Percentiles rank a stretch among this genome's conserved stretches.
Evolutionary conservation across 83 land plant genomes (phyloP).

Genomic region (Picea mariana): DNA sequence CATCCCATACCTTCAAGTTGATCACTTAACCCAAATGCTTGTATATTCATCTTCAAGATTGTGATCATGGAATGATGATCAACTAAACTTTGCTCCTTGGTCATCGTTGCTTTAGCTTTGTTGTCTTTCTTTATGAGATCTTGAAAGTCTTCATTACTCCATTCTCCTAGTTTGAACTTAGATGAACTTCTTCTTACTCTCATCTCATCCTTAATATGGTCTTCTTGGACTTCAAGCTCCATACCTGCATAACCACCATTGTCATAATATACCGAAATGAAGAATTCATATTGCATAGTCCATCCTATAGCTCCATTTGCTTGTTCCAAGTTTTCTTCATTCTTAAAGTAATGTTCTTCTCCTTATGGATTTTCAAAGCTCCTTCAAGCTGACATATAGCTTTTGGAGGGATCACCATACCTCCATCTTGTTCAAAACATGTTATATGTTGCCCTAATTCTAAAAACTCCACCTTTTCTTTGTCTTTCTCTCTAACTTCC

Average conservation of each 20-base stretch:
- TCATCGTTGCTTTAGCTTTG: neutral
- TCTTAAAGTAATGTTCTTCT: neutral
- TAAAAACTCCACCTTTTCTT: neutral
- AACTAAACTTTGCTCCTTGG: neutral
- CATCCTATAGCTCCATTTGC: neutral
- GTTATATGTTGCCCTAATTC: neutral
- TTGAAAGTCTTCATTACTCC: neutral
- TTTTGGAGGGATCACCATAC: neutral
- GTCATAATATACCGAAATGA: neutral
- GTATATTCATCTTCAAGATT: neutral
- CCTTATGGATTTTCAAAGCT: too few relatives aligned
- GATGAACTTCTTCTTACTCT: neutral
- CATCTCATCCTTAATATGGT: neutral
- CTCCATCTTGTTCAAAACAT: neutral
- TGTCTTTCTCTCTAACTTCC: neutral
- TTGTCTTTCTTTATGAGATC: neutral
- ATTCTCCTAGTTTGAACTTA: too few relatives aligned
- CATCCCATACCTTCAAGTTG: too few relatives aligned
- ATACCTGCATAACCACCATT: neutral
- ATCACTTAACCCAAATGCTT: too few relatives aligned
- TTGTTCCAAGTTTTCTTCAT: neutral
- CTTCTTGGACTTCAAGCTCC: neutral
- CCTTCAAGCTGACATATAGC: too few relatives aligned
- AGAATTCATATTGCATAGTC: neutral
- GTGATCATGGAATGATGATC: neutral